phyloP scores from a whole-genome alignment of 345 rosid species.

The Xanthoceras sorbifolium region DNA sequence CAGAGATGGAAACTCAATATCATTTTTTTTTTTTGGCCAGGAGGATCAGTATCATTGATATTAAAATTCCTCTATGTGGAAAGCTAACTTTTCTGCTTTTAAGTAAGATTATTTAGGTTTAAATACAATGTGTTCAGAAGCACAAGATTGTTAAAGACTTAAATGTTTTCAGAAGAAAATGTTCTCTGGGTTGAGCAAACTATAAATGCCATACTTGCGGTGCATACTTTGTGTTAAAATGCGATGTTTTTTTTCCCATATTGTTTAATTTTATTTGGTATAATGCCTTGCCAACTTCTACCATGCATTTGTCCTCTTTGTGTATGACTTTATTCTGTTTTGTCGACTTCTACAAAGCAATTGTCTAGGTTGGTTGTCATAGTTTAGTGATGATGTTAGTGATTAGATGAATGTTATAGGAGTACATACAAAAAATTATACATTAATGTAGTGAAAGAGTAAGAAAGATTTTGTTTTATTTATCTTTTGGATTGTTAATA shows the following conservation, averaged over 20 bases:
- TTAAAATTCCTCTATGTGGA: neutral
- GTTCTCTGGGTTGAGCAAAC: neutral
- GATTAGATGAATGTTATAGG: neutral
- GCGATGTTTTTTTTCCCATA: neutral
- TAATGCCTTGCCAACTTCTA: no score
- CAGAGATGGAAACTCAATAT: neutral
- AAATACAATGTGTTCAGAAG: neutral
- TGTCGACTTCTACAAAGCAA: neutral
- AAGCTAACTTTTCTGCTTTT: neutral
- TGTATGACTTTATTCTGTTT: neutral
- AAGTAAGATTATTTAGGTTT: neutral
- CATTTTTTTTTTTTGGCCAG: neutral
- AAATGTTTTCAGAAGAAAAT: no score
- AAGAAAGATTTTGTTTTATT: neutral
- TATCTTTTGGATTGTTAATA: neutral
- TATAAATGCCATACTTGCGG: neutral
- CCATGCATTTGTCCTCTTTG: neutral
- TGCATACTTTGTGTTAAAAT: neutral
- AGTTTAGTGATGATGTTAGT: neutral
- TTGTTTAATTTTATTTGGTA: neutral
- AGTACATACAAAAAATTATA: no score
- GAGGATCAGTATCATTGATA: neutral
- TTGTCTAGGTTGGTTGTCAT: neutral
- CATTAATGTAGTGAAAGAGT: no score
- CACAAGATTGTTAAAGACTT: neutral